Evolutionary conservation across 176 grass and related monocot genomes (phyloP), one percentile per base, ranked within the genome.

Genomic region (Oryza rufipogon): DNA sequence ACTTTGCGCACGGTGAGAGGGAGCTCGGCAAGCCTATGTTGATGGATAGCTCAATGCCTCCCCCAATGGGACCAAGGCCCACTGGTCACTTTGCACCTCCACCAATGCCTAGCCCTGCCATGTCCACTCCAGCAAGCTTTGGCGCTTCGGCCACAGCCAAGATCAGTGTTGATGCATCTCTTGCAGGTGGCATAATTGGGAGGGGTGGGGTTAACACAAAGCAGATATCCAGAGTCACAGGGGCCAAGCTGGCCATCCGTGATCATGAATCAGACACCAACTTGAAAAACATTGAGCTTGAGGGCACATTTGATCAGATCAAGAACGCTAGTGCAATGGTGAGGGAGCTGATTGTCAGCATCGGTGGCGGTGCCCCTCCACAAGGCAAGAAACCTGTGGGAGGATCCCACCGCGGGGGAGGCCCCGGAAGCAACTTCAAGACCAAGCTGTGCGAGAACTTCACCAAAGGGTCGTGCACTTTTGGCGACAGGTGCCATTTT

Each of bases 241-340:
- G 92, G 3, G 87, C 77, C 71, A 98, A 91, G 84, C 80, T 98
- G 45, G 85, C 83, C 2, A 98, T 98, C 66, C 72, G 80, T 23
- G 92, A 98, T 66, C 91, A 98, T 2, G 92, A 95, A 76, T 88
- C 92, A 19, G 85, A 98, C 20, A 20, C 85, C 19, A 91, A 33
- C 68, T 74, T 98, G 82, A 98, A 88, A 73, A 98, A 98, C 75
- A 93, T 98, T 68, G 91, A 93, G 76, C 86, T 95, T n/a, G 91
- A 91, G 83, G 92, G 95, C 30, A 88, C 91, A 10, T 98, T 98
- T 78, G 91, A 95, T 88, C 95, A 95, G 77, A 95, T 98, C 83
- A 95, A 95, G 30, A 74, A 95, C 61, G 95, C 95, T 25, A 95
- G 87, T 22, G 72, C 79, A 9, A 85, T 93, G 92, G 89, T 98